Conservation (phyloP, 2,329 filamentous ascomycete species). For the Fusarium paranaense region DNA sequence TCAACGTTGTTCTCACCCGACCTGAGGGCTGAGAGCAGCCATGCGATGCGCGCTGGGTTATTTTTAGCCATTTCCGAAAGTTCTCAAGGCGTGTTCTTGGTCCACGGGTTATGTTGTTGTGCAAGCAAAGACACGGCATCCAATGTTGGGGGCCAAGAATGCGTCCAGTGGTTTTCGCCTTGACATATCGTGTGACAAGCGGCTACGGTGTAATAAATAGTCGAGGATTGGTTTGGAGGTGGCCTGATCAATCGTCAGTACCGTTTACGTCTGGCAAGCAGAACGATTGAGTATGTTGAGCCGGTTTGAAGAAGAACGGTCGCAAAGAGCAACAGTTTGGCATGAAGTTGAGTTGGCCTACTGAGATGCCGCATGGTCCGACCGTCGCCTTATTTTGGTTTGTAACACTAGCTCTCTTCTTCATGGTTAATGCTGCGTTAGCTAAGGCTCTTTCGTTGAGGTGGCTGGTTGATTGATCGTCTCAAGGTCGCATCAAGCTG, state of each 20-base stretch:
- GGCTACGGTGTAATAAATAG: background rate
- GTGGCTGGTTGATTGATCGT: background rate
- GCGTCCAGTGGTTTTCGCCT: background rate
- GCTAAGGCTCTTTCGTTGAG: background rate
- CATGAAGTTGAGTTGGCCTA: background rate
- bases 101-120: background rate
- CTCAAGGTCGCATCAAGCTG: background rate
- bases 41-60: background rate
- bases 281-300: background rate
- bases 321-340: background rate
- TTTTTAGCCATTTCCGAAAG: background rate
- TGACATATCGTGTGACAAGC: background rate
- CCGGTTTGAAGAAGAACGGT: background rate
- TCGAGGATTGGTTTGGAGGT: background rate
- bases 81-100: background rate
- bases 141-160: background rate
- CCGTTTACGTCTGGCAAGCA: background rate
- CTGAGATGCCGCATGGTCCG: background rate
- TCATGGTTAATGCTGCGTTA: background rate
- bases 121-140: background rate
- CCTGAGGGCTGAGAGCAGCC: too few relatives aligned
- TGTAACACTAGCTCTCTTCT: background rate
- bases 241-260: background rate
- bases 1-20: background rate
- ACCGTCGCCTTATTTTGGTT: background rate